A percentile compares a stretch with the other conserved stretches of the same genome.
Evolutionary conservation across 768 basidiomycete species (phyloP).

Genomic region (Psilocybe azurescens): DNA sequence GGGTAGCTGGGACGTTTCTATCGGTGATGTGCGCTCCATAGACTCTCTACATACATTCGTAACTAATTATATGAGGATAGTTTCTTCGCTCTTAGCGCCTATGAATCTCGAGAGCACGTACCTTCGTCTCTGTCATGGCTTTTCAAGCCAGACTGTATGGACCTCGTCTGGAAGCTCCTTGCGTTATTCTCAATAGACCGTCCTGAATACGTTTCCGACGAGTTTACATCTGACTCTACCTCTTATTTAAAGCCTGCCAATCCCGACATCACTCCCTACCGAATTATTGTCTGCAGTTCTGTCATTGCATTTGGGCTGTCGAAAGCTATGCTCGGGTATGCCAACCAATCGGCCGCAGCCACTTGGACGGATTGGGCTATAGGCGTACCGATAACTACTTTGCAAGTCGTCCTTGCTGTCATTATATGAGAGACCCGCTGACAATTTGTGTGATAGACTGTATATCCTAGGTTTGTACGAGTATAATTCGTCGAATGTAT

Average conservation of each 20-base stretch:
- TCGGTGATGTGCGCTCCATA: slow-evolving; percentile 13
- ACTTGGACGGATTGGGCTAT: slow-evolving; percentile 18
- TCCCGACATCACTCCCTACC: slow-evolving; percentile 14
- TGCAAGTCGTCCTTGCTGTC: neutral
- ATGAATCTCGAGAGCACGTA: neutral
- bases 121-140: slow-evolving; percentile 7
- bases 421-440: too few species aligned
- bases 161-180: slow-evolving; percentile 6
- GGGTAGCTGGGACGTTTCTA: slow-evolving; percentile 15
- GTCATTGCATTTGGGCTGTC: slow-evolving; percentile 10
- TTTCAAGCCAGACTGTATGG: slow-evolving; percentile 16
- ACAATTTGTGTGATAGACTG: neutral
- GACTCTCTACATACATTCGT: neutral
- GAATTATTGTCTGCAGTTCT: slow-evolving; percentile 11
- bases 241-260: neutral
- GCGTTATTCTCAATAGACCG: neutral
- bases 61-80: neutral
- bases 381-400: slow-evolving; percentile 8
- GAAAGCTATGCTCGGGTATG: slow-evolving; percentile 14
- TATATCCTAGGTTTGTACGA: slow-evolving; percentile 11
- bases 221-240: neutral
- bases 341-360: neutral
- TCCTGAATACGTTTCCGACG: slow-evolving; percentile 6
- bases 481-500: neutral
- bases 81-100: slow-evolving; percentile 3